Evolutionary conservation across 768 basidiomycete species (phyloP).

Genomic region (Saitozyma sp.): DNA sequence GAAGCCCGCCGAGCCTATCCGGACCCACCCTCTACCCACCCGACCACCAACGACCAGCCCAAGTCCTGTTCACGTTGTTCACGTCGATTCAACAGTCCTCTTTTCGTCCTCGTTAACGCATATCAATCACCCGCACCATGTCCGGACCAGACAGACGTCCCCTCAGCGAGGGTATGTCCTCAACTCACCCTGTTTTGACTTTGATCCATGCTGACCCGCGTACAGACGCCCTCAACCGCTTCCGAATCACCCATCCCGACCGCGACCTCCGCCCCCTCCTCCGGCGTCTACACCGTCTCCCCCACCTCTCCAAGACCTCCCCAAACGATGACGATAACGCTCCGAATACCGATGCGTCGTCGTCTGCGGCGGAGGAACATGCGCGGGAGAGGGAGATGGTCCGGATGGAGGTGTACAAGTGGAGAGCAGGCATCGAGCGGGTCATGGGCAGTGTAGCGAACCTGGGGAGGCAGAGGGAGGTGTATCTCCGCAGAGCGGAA

Average conservation of each 20-base stretch:
- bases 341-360: background rate
- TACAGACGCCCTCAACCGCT: slow-evolving; percentile 40
- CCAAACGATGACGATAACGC: background rate
- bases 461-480: slow-evolving; percentile 31
- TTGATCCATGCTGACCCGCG: background rate
- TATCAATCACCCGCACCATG: background rate
- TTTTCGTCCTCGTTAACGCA: too few relatives aligned
- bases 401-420: slow-evolving; percentile 38
- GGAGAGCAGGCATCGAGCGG: slow-evolving; percentile 34
- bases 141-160: background rate
- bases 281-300: slow-evolving; percentile 30
- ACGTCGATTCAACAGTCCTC: too few relatives aligned
- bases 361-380: background rate
- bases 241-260: slow-evolving; percentile 43
- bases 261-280: slow-evolving; percentile 37
- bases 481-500: slow-evolving; percentile 21
- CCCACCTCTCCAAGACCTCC: slow-evolving; percentile 15
- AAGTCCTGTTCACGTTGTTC: too few relatives aligned
- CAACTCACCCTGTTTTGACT: background rate
- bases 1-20: too few relatives aligned
- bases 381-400: slow-evolving; percentile 29
- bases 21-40: too few relatives aligned
- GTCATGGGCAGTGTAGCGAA: slow-evolving; percentile 31
- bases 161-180: background rate
- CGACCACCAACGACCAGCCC: too few relatives aligned